Percentiles rank a stretch among this genome's conserved stretches.
phyloP scores from a whole-genome alignment of 2,329 filamentous ascomycete genomes.

The Ophiostoma ulmi region DNA sequence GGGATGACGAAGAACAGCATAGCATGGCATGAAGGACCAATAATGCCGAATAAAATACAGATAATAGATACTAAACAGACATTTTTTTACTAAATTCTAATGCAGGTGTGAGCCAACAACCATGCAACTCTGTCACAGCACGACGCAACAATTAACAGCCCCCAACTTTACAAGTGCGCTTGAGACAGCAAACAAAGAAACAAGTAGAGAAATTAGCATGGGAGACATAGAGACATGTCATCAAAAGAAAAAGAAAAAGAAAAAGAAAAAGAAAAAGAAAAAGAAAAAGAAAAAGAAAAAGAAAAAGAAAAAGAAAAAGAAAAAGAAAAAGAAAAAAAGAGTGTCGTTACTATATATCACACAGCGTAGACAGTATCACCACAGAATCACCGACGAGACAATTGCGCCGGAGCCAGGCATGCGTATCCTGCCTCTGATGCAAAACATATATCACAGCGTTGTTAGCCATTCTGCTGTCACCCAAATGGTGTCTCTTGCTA shows the following conservation, averaged over 20 bases:
- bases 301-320: no score
- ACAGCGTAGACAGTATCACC: background rate
- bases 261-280: no score
- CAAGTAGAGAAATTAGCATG: background rate
- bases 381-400: no score
- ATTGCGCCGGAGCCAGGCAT: background rate
- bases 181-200: slow-evolving; percentile 1
- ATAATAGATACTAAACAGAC: background rate
- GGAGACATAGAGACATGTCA: background rate
- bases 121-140: background rate
- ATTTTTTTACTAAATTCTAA: background rate
- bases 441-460: no score
- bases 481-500: background rate
- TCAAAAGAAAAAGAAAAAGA: no score
- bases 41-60: background rate
- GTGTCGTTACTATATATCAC: background rate
- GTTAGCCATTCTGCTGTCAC: background rate
- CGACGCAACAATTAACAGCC: background rate
- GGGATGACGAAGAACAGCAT: no score
- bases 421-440: background rate
- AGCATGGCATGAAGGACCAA: background rate
- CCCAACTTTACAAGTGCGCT: background rate
- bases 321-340: no score
- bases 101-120: background rate
- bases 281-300: no score